These are phyloP conservation scores for Raphanus raphanistrum DNA, from an alignment of 345 rosid species.

Conservation along the genomic window DNA sequence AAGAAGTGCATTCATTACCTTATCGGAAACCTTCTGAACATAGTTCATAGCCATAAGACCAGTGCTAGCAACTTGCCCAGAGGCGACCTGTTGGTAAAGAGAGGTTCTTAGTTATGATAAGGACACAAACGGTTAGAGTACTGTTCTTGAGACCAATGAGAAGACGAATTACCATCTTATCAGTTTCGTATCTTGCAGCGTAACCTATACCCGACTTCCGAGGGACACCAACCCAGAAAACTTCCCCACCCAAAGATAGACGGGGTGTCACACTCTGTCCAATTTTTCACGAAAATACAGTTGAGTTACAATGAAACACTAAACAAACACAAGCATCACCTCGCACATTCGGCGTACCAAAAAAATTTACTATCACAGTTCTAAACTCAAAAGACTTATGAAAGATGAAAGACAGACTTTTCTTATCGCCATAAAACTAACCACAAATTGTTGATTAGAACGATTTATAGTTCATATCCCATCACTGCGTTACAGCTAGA, in stretches of 20 bases:
- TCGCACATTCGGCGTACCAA: not conserved
- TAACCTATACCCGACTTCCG: slow-evolving; percentile 94
- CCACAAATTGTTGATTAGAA: slow-evolving; percentile 10
- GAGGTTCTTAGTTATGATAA: not conserved
- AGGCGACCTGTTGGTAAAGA: slow-evolving; percentile 57
- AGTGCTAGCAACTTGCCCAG: slow-evolving; percentile 95
- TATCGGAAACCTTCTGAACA: slow-evolving; percentile 94
- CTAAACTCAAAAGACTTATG: not conserved
- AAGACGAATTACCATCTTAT: slow-evolving; percentile 71
- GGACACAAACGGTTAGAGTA: not conserved
- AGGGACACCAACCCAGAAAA: slow-evolving; percentile 96
- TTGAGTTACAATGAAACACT: not conserved
- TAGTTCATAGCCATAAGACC: slow-evolving; percentile 83
- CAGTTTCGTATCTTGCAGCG: slow-evolving; percentile 88
- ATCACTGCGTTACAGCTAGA: slow-evolving; percentile 3
- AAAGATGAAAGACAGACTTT: not conserved
- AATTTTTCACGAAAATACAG: not conserved
- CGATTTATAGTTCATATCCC: not conserved
- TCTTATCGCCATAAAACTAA: not conserved
- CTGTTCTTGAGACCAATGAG: not conserved
- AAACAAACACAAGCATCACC: not conserved
- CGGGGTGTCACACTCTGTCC: slow-evolving; percentile 74
- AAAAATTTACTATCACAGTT: not conserved
- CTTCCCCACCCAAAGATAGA: slow-evolving; percentile 88
- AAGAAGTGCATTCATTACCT: slow-evolving; percentile 49